These are phyloP conservation scores for Venustampulla echinocandica DNA, from an alignment of 495 filamentous ascomycete genomes.

Conservation along the genomic window DNA sequence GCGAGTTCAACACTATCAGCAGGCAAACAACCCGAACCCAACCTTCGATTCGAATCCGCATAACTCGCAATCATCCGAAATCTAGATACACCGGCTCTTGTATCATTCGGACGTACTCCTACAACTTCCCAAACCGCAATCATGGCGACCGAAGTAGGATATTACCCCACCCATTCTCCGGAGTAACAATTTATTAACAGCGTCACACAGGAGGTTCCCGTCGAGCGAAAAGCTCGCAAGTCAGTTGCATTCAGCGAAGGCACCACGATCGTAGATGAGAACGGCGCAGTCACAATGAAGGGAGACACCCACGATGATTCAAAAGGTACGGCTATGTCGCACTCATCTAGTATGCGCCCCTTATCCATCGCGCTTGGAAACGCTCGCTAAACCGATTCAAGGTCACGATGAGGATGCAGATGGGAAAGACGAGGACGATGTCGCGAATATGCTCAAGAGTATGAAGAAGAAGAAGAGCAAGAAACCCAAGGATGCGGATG, in stretches of 20 bases:
- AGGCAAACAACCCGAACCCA: not conserved
- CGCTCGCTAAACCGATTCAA: conserved; percentile 38
- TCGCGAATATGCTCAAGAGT: conserved; percentile 67
- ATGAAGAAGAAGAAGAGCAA: conserved; percentile 75
- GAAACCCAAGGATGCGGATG: conserved; percentile 65
- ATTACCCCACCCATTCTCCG: conserved; percentile 8
- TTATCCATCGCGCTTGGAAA: conserved; percentile 39
- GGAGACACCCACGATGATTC: conserved; percentile 51
- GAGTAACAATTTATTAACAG: conserved; percentile 24
- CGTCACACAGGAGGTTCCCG: conserved; percentile 25
- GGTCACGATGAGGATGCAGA: conserved; percentile 17
- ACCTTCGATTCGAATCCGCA: not conserved
- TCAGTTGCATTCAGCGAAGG: conserved; percentile 86
- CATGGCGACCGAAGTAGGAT: conserved; percentile 30
- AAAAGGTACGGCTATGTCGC: conserved; percentile 60
- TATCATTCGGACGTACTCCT: not conserved
- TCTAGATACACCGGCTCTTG: not conserved
- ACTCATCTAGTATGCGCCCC: conserved; percentile 54
- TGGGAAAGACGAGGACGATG: conserved; percentile 46
- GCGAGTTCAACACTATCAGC: not conserved
- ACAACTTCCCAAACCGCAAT: conserved; percentile 24
- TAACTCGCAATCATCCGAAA: not conserved
- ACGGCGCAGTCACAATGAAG: conserved; percentile 66
- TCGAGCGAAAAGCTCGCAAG: conserved; percentile 62
- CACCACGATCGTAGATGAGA: conserved; percentile 70